These are phyloP conservation scores for Lactarius evosmus DNA, from an alignment of 768 basidiomycete genomes.

Conservation along the genomic window DNA sequence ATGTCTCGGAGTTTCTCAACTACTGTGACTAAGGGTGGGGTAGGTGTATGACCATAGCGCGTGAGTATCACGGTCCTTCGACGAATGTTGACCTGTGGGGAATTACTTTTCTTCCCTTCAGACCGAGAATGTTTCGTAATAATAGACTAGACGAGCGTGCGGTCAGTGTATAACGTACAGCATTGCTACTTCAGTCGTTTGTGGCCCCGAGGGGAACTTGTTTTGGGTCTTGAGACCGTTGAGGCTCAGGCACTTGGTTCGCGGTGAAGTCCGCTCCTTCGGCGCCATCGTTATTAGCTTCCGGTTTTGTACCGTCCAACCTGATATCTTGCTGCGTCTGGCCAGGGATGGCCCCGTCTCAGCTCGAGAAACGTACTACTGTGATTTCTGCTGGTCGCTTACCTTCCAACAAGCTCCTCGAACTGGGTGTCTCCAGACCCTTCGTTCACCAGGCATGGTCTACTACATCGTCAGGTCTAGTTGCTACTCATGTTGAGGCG, in stretches of 20 bases:
- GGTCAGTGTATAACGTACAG: no score
- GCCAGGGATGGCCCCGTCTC: conserved; percentile 8
- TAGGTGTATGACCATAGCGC: not conserved
- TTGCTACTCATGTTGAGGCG: conserved; percentile 2
- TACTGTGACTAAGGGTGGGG: not conserved
- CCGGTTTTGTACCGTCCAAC: not conserved
- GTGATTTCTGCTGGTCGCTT: conserved; percentile 25
- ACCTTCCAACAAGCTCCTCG: conserved; percentile 19
- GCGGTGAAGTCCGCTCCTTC: not conserved
- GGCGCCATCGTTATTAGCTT: not conserved
- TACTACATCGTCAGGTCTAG: not conserved
- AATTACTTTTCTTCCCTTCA: not conserved
- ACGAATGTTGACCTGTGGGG: not conserved
- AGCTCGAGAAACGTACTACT: conserved; percentile 20
- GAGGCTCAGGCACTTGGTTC: not conserved
- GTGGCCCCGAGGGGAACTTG: no score
- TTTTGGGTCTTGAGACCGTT: no score
- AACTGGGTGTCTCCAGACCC: conserved; percentile 16
- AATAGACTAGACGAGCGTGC: not conserved
- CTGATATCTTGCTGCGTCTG: not conserved
- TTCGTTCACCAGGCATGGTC: conserved; percentile 27
- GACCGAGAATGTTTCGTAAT: not conserved
- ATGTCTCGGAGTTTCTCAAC: not conserved
- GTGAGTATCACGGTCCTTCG: not conserved
- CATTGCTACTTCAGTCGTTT: no score